Evolutionary conservation across 306 rosid species (phyloP).

Genomic region (Canavalia ensiformis): DNA sequence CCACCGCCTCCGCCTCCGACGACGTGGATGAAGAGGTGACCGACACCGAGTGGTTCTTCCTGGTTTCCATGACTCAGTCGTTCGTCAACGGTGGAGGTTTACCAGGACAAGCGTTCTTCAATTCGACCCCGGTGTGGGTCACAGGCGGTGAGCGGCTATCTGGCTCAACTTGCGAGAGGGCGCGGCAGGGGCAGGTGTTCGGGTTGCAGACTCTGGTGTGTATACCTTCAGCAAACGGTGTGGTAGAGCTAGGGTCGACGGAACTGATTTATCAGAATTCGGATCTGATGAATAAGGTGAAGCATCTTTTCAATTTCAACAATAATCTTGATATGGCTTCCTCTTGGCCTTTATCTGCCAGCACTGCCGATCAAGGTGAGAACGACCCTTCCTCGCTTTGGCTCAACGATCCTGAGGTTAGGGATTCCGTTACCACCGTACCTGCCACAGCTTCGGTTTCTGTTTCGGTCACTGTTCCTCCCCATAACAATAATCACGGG

Average conservation of each 20-base stretch:
- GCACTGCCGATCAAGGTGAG: constrained; percentile 72
- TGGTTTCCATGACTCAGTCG: constrained; percentile 91
- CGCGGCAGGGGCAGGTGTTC: constrained; percentile 68
- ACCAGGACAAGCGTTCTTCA: constrained; percentile 75
- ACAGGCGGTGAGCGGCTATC: constrained; percentile 64
- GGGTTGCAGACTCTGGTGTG: constrained; percentile 84
- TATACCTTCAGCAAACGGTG: constrained; percentile 80
- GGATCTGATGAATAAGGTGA: constrained; percentile 85
- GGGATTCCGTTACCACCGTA: constrained; percentile 57
- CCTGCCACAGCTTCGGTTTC: constrained; percentile 5
- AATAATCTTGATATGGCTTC: constrained; percentile 63
- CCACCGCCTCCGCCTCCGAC: constrained; percentile 53
- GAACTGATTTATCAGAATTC: constrained; percentile 69
- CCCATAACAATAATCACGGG: constrained; percentile 27
- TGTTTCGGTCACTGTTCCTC: constrained; percentile 43
- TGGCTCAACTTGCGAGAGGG: constrained; percentile 72
- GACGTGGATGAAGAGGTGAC: constrained; percentile 91
- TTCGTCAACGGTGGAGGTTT: constrained; percentile 74
- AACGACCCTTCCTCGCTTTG: constrained; percentile 87
- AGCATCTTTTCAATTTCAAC: constrained; percentile 77
- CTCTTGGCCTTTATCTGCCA: constrained; percentile 65
- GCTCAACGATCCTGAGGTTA: constrained; percentile 74
- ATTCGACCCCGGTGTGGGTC: constrained; percentile 76
- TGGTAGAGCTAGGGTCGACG: constrained; percentile 87
- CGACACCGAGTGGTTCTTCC: constrained; percentile 96